Conservation (phyloP, 108 stramenopile species). For the Nitzschia sp. region DNA sequence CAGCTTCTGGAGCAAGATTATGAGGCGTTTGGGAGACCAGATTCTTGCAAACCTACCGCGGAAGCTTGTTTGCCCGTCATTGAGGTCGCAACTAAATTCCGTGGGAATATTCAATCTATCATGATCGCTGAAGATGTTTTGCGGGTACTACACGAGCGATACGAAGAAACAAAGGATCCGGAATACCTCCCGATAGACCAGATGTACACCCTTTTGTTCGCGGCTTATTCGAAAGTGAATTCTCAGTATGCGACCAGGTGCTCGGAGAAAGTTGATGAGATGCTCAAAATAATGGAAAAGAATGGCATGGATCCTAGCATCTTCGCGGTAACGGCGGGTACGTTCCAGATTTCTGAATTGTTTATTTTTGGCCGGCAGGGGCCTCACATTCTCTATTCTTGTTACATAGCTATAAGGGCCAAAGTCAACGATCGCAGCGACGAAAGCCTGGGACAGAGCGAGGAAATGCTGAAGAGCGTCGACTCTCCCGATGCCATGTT, state of each 20-base stretch:
- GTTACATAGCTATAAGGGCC: constrained; percentile 8
- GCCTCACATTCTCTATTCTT: neutral
- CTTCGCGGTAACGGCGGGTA: neutral
- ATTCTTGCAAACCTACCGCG: constrained; percentile 9
- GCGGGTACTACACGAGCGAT: constrained; percentile 9
- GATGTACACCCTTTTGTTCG: constrained; percentile 9
- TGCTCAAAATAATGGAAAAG: neutral
- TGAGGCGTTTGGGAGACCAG: neutral
- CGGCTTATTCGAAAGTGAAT: constrained; percentile 10
- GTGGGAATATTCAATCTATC: neutral
- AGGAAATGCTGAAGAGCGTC: neutral
- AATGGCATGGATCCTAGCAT: constrained; percentile 1
- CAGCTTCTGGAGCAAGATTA: constrained; percentile 23
- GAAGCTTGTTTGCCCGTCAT: constrained; percentile 8
- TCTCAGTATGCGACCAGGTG: neutral
- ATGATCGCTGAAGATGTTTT: constrained; percentile 4
- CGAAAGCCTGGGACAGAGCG: constrained; percentile 2
- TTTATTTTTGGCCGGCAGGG: neutral
- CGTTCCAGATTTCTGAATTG: neutral
- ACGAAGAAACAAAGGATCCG: constrained; percentile 13
- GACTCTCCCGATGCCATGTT: constrained; percentile 3
- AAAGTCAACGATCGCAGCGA: neutral
- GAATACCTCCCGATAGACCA: constrained; percentile 7
- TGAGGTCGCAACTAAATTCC: constrained; percentile 1
- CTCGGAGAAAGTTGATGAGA: neutral